These are phyloP conservation scores for Penicillium psychrosexuale DNA, from an alignment of 2,329 filamentous ascomycete genomes.

Conservation along the genomic window DNA sequence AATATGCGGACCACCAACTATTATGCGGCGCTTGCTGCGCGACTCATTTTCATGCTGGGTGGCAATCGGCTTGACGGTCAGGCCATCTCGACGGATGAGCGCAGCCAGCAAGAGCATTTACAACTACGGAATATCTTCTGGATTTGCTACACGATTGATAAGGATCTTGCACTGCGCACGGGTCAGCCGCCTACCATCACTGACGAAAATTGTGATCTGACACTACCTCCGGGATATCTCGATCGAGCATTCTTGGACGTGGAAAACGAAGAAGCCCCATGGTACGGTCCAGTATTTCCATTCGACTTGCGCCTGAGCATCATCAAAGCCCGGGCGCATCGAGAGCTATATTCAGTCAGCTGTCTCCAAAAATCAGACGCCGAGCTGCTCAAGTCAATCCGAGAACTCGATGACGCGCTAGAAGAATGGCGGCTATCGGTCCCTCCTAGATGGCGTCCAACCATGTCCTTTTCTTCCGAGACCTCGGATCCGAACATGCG, in stretches of 20 bases:
- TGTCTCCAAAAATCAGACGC: conserved; percentile 53
- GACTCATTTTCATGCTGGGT: conserved; percentile 51
- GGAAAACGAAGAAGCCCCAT: conserved; percentile 18
- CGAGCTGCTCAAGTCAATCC: conserved; percentile 54
- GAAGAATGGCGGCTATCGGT: conserved; percentile 55
- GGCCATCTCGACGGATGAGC: conserved; percentile 8
- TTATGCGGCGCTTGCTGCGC: conserved; percentile 47
- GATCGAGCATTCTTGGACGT: conserved; percentile 29
- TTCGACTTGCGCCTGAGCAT: conserved; percentile 51
- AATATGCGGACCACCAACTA: conserved; percentile 48
- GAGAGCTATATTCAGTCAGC: conserved; percentile 50
- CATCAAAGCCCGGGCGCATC: conserved; percentile 53
- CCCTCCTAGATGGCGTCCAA: conserved; percentile 46
- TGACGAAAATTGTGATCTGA: conserved; percentile 54
- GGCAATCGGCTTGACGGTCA: conserved; percentile 38
- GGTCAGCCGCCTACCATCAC: conserved; percentile 52
- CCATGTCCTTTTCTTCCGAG: conserved; percentile 44
- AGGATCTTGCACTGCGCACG: conserved; percentile 54
- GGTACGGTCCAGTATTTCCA: conserved; percentile 38
- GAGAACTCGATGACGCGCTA: conserved; percentile 56
- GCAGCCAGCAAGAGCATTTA: conserved; percentile 18
- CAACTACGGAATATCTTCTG: conserved; percentile 51
- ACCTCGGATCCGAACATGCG: conserved; percentile 35
- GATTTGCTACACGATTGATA: conserved; percentile 55
- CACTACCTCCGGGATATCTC: conserved; percentile 45